Conservation (phyloP, 2,329 filamentous ascomycete genomes). For the Fusarium hostae region DNA sequence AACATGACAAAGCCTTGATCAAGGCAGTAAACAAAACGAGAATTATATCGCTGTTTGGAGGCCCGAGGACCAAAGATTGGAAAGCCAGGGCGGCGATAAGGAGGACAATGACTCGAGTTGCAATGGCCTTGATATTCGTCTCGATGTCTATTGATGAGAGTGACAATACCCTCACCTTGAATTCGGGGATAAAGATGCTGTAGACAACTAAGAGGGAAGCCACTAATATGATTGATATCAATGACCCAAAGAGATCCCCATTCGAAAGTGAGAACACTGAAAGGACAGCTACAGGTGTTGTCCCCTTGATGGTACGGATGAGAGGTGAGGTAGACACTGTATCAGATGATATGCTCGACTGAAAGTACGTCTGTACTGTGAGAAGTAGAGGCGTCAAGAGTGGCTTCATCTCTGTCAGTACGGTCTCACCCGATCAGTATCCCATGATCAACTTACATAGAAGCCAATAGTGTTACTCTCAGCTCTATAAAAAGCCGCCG, state of each 20-base stretch:
- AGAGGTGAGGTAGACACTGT: not conserved
- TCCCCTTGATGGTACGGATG: not conserved
- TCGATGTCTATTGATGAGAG: constrained; percentile 43
- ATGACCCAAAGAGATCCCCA: constrained; percentile 39
- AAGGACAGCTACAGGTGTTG: not conserved
- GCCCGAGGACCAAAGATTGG: constrained; percentile 41
- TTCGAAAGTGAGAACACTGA: constrained; percentile 41
- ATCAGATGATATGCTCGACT: not conserved
- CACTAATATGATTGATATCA: constrained; percentile 45
- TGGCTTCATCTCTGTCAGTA: constrained; percentile 28
- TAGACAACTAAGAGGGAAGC: constrained; percentile 47
- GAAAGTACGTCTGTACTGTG: constrained; percentile 3
- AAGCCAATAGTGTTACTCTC: constrained; percentile 15
- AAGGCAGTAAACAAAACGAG: constrained; percentile 40
- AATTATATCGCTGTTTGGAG: constrained; percentile 26
- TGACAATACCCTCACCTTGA: not conserved
- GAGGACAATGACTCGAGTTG: constrained; percentile 35
- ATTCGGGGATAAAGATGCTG: constrained; percentile 28
- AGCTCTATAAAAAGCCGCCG: constrained; percentile 26
- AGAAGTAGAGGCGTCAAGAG: constrained; percentile 41
- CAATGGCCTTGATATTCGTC: constrained; percentile 36
- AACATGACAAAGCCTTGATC: constrained; percentile 51
- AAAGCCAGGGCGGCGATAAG: constrained; percentile 24
- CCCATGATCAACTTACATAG: not conserved
- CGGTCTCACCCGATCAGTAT: accelerated